Evolutionary conservation across 768 basidiomycete genomes (phyloP).

Genomic region (Butyriboletus loyo): DNA sequence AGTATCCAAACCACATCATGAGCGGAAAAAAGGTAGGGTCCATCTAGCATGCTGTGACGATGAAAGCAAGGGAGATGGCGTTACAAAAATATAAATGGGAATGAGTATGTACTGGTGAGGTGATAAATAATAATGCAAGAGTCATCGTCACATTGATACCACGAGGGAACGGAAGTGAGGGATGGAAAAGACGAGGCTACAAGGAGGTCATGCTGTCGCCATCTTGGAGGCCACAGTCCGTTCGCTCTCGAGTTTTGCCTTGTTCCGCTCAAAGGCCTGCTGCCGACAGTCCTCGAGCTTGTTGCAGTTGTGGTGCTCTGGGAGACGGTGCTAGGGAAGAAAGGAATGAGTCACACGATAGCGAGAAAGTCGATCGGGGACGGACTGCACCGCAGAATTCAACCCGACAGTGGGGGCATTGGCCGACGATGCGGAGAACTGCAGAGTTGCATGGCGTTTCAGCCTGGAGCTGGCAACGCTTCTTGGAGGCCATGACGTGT

Average conservation of each 20-base stretch:
- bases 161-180: constrained; percentile 9
- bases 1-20: constrained; percentile 17
- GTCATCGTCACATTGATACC: constrained; percentile 20
- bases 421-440: constrained; percentile 78
- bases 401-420: constrained; percentile 75
- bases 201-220: constrained; percentile 58
- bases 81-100: constrained; percentile 6
- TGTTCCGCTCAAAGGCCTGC: constrained; percentile 86
- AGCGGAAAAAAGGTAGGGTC: background rate
- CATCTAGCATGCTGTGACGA: constrained; percentile 13
- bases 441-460: constrained; percentile 66
- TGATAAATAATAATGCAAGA: constrained; percentile 28
- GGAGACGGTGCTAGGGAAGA: constrained; percentile 69
- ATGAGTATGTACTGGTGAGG: constrained; percentile 19
- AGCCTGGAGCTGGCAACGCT: constrained; percentile 72
- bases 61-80: background rate
- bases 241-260: constrained; percentile 83
- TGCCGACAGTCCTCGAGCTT: constrained; percentile 83
- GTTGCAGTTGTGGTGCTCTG: constrained; percentile 83
- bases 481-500: constrained; percentile 72
- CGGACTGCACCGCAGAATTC: constrained; percentile 78
- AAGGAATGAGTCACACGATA: constrained; percentile 16
- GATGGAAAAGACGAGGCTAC: constrained; percentile 10
- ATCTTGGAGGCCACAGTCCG: constrained; percentile 86
- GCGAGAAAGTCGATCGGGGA: constrained; percentile 8